Percentiles rank a stretch among this genome's conserved stretches.
These are phyloP conservation scores for Penicillium desertorum DNA, from an alignment of 495 filamentous ascomycete species.

Conservation along the genomic window DNA sequence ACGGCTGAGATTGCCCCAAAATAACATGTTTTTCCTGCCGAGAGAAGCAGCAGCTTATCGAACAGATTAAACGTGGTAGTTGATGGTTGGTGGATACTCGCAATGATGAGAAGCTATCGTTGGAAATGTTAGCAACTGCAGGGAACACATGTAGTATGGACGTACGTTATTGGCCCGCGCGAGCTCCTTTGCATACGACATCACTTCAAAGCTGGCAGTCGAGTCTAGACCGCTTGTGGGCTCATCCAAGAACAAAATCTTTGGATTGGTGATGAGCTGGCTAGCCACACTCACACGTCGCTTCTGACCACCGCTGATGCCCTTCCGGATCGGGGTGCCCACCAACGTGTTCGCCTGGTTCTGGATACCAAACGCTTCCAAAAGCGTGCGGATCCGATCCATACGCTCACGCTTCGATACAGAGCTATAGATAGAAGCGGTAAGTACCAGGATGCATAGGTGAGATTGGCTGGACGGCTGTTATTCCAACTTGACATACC, in stretches of 20 bases:
- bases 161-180: conserved; percentile 64
- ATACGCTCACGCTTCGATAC: conserved; percentile 49
- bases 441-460: not conserved
- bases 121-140: conserved; percentile 2
- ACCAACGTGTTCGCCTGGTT: conserved; percentile 66
- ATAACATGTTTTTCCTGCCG: conserved; percentile 65
- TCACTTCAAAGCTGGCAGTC: conserved; percentile 65
- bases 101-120: conserved; percentile 64
- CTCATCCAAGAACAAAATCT: conserved; percentile 79
- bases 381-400: conserved; percentile 53
- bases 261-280: conserved; percentile 74
- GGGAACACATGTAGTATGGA: not conserved
- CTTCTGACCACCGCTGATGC: conserved; percentile 80
- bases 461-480: not conserved
- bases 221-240: conserved; percentile 80
- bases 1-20: conserved; percentile 58
- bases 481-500: conserved; percentile 31
- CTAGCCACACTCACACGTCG: conserved; percentile 72
- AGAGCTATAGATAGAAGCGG: conserved; percentile 23
- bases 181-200: conserved; percentile 61
- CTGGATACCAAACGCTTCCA: conserved; percentile 61
- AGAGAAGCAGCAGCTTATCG: conserved; percentile 73
- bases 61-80: conserved; percentile 74
- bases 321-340: conserved; percentile 76
- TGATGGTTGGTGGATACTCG: conserved; percentile 80